These are phyloP conservation scores for Naganishia kalamii DNA, from an alignment of 768 basidiomycete species.

Conservation along the genomic window DNA sequence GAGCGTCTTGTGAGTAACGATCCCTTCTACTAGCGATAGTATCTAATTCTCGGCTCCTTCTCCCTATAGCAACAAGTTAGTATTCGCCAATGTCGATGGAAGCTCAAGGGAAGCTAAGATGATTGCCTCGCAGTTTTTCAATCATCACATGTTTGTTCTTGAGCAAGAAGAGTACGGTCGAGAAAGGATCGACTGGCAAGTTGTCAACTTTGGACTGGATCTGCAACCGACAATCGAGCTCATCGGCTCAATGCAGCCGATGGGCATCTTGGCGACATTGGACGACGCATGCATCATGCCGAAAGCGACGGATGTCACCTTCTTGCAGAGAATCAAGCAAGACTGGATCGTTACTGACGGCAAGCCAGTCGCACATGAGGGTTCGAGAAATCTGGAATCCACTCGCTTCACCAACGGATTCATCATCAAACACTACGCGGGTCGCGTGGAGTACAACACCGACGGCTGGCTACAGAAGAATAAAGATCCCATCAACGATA, in stretches of 20 bases:
- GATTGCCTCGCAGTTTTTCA: constrained; percentile 49
- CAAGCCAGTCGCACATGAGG: constrained; percentile 54
- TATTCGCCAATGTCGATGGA: background rate
- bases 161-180: constrained; percentile 98
- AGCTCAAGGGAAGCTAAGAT: background rate
- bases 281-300: constrained; percentile 99
- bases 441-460: constrained; percentile 90
- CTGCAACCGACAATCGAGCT: constrained; percentile 97
- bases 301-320: constrained; percentile 89
- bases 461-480: constrained; percentile 99
- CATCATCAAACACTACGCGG: constrained; percentile 91
- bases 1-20: constrained; percentile 53
- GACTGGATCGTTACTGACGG: constrained; percentile 60
- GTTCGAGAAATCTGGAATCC: constrained; percentile 74
- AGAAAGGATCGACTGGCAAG: constrained; percentile 95
- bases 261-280: constrained; percentile 84
- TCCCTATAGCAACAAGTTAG: constrained; percentile 66
- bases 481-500: constrained; percentile 96
- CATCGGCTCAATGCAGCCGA: constrained; percentile 72
- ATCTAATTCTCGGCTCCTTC: background rate
- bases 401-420: constrained; percentile 89
- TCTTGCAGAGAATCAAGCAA: constrained; percentile 81
- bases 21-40: background rate
- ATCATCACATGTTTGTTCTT: constrained; percentile 98
- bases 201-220: constrained; percentile 94